These are phyloP conservation scores for Talaromyces amestolkiae DNA, from an alignment of 2,329 filamentous ascomycete genomes.

Conservation along the genomic window DNA sequence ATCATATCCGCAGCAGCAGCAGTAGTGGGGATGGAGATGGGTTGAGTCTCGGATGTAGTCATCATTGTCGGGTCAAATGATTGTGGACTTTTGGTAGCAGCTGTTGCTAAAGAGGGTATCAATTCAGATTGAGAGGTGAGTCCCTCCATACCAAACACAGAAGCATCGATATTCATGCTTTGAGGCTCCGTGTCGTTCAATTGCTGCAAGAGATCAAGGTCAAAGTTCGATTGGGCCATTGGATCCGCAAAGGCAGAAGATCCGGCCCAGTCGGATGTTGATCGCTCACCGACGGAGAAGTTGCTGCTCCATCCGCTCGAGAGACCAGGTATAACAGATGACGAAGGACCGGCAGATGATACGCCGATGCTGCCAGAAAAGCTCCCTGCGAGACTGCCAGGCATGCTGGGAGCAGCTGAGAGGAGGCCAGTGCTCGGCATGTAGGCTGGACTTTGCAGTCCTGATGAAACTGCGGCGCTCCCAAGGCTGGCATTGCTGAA, in stretches of 20 bases:
- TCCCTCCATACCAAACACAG: conserved; percentile 1
- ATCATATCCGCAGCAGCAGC: conserved; percentile 1
- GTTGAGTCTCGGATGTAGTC: conserved; percentile 14
- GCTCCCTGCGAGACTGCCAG: conserved; percentile 36
- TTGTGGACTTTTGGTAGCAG: conserved; percentile 1
- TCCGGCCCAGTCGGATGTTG: conserved; percentile 34
- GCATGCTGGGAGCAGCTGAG: conserved; percentile 36
- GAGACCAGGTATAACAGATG: conserved; percentile 25
- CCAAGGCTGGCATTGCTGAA: conserved; percentile 21
- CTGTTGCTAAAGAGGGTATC: neutral
- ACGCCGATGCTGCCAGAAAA: conserved; percentile 36
- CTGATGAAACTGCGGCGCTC: conserved; percentile 30
- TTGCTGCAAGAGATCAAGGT: conserved; percentile 38
- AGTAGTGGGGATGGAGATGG: conserved; percentile 15
- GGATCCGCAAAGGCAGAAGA: conserved; percentile 31
- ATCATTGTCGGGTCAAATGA: neutral
- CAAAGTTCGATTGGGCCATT: conserved; percentile 40
- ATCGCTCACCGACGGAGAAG: conserved; percentile 30
- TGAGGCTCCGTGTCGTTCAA: conserved; percentile 35
- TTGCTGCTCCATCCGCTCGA: conserved; percentile 36
- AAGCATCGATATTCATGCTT: conserved; percentile 25
- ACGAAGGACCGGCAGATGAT: conserved; percentile 24
- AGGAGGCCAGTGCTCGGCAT: conserved; percentile 31
- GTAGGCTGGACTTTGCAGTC: conserved; percentile 34
- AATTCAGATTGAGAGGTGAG: conserved; percentile 1